phyloP scores from a whole-genome alignment of 2,329 filamentous ascomycete genomes.

The Mollisiaceae sp. region DNA sequence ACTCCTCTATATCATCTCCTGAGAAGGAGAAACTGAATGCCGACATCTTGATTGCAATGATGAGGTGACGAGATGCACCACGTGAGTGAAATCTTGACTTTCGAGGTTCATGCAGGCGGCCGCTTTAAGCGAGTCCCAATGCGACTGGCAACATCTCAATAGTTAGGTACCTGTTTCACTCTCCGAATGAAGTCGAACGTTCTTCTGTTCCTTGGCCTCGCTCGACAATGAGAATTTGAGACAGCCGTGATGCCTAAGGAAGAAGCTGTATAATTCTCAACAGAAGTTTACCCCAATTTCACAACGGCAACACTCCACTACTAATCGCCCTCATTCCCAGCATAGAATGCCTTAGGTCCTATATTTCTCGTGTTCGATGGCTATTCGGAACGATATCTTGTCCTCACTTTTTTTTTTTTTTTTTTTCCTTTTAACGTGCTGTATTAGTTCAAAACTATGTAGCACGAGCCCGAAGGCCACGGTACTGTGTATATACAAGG shows the following conservation, averaged over 20 bases:
- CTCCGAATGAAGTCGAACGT: neutral
- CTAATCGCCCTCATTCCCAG: too few species aligned
- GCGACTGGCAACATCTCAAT: neutral
- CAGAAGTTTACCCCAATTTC: neutral
- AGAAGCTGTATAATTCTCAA: neutral
- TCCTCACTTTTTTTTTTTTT: too few species aligned
- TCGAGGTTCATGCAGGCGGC: neutral
- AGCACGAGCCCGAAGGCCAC: too few species aligned
- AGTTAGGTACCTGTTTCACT: neutral
- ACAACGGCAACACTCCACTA: too few species aligned
- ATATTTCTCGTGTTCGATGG: too few species aligned
- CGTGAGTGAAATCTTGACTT: conserved; percentile 8
- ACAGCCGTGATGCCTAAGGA: neutral
- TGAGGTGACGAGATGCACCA: conserved; percentile 13
- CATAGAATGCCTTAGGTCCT: too few species aligned
- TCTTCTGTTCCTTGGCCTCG: neutral
- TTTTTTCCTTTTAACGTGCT: too few species aligned
- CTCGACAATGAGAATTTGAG: neutral
- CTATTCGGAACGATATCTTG: too few species aligned
- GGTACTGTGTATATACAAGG: too few species aligned
- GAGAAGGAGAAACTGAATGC: conserved; percentile 58
- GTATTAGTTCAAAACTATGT: too few species aligned
- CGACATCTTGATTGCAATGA: conserved; percentile 34
- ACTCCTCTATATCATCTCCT: conserved; percentile 67
- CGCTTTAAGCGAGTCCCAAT: neutral